Evolutionary conservation across 2,329 filamentous ascomycete species (phyloP), one percentile per base, ranked within the genome.

Genomic region (Camillea tinctor): DNA sequence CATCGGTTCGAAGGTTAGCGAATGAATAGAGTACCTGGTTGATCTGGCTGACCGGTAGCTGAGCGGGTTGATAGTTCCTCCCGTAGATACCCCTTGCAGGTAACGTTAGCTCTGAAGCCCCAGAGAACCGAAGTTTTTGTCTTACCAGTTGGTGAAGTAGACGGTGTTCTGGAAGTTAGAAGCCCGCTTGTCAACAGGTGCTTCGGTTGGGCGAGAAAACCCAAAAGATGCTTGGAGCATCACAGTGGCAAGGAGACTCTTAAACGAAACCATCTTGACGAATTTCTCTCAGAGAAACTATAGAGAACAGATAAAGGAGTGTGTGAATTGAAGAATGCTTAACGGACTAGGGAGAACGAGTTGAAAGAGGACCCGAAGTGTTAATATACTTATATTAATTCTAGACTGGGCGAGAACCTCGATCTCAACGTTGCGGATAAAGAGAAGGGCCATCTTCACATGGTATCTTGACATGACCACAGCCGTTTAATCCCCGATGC

Each of bases 11-110:
- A 19, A 96, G 75, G 70, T 96, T 93, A 68, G 91, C 89, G 74
- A 97, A 97, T 1, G 92, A 84, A 69, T 86, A 96, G 1, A 96
- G 81, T 1, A 96, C 80, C 68, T 95, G 91, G 0, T 89, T 94
- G 55, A 96, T 77, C 63, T 92, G 80, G 1, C 85, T 80, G 1
- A 81, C 85, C 0, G 89, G 89, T 8, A 96, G 81, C 66, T 92
- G 81, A 55, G 88, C 82, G 0, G 91, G 89, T 58, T 89, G 83
- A 70, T 89, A 92, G 64, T 90, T 85, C 57, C 91, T 84, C 22
- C 78, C 87, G 70, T 96, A 95, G 55, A 92, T 90, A 50, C 85
- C 88, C 89, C 82, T 83, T 40, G 1, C 4, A 44, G 36, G 1
- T 7, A 11, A 1, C 9, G 22, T 66, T 54, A 70, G 61, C 19